phyloP scores from a whole-genome alignment of 2,329 filamentous ascomycete species.

The Calonectria honghensis region DNA sequence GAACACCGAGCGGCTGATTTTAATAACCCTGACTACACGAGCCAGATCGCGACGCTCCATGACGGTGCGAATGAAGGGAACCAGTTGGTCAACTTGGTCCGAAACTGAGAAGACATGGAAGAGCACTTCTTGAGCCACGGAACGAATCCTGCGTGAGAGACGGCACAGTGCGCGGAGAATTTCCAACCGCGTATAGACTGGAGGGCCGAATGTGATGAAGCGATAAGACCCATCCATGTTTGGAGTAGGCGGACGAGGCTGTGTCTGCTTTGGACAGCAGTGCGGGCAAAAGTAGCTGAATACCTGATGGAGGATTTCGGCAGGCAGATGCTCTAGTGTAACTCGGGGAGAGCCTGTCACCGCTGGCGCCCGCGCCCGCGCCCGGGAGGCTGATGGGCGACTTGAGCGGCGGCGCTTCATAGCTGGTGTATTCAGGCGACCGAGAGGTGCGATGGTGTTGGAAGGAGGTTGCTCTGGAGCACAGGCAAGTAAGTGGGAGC shows the following conservation, averaged over 20 bases:
- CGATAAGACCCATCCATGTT: neutral
- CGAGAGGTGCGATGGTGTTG: neutral
- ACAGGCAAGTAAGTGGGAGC: neutral
- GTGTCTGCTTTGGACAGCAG: neutral
- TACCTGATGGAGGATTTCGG: conserved; percentile 6
- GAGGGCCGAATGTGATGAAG: too few species aligned
- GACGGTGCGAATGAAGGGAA: neutral
- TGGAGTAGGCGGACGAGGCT: neutral
- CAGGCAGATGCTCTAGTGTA: neutral
- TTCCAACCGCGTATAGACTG: neutral
- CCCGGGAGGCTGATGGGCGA: neutral
- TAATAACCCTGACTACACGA: neutral
- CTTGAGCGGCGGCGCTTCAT: neutral
- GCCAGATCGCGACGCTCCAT: conserved; percentile 12
- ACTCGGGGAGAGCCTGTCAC: neutral
- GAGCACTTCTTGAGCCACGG: conserved; percentile 14
- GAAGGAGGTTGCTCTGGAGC: neutral
- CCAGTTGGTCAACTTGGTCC: neutral
- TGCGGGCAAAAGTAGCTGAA: conserved; percentile 15
- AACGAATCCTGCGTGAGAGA: neutral
- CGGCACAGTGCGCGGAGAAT: neutral
- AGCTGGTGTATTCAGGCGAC: neutral
- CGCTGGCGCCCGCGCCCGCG: neutral
- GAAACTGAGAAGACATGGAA: neutral
- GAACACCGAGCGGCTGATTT: neutral